Conservation (phyloP, 2,329 filamentous ascomycete genomes). For the Diaporthe citri region DNA sequence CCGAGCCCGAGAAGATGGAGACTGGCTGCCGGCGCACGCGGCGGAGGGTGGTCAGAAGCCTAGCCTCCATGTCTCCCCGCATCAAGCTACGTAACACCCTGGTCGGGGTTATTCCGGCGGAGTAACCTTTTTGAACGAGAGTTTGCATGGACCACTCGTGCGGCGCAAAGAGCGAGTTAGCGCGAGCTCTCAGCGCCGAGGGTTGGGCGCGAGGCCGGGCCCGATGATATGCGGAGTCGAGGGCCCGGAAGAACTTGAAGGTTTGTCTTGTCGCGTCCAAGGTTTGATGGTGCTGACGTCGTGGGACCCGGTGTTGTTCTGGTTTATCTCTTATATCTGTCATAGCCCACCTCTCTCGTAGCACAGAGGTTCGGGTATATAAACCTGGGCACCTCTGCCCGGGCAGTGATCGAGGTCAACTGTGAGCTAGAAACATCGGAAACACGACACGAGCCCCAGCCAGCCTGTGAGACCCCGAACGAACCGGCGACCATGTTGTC, state of each 20-base stretch:
- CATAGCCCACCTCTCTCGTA: neutral
- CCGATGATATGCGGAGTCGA: constrained; percentile 26
- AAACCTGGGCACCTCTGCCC: neutral
- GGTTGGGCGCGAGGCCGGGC: neutral
- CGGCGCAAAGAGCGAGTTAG: neutral
- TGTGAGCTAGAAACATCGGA: neutral
- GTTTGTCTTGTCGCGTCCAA: neutral
- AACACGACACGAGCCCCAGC: neutral
- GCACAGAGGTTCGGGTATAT: neutral
- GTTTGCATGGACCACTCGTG: neutral
- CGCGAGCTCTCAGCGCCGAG: neutral
- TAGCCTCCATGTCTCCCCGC: neutral
- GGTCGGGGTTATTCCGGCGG: constrained; percentile 10
- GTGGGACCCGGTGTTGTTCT: no score
- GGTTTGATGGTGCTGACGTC: neutral
- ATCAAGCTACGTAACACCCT: neutral
- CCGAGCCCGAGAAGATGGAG: neutral
- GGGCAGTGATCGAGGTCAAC: neutral
- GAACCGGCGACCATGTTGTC: neutral
- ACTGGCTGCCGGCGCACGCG: neutral
- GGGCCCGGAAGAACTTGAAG: neutral
- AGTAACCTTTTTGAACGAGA: constrained; percentile 6
- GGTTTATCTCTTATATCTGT: no score
- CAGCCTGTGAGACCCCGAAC: neutral
- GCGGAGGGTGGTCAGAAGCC: neutral